Evolutionary conservation across 441 rosid species (phyloP), one percentile per base, ranked within the genome.

Genomic region (Syzygium syzygioides): DNA sequence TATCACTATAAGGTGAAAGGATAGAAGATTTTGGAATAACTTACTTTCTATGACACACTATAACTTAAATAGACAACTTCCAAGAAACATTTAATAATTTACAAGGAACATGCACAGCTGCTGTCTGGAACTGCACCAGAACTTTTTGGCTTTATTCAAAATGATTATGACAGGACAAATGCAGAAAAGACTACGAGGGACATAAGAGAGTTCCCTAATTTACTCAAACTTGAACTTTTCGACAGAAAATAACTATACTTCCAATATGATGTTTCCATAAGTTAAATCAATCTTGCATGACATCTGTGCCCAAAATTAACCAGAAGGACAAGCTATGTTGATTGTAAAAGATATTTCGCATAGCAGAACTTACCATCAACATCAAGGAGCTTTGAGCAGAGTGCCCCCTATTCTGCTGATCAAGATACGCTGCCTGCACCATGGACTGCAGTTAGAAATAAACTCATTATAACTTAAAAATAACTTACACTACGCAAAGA

Each of bases 371-470:
- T 92, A 97, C 99, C 99, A 95, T 93, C 90, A 97, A 91, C 98
- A 98, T 94, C 68, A 87, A 85, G 45, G 96, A 93, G 90, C 91
- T 88, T 88, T 66, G 89, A 59, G 88, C 89, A 90, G 93, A 92
- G 88, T 86, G 87, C 90, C 89, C 89, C 85, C 87, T 80, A 93
- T 90, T 68, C 89, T 93, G 93, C 62, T 93, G 90, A 89, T 91
- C 92, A 84, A 98, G 91, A 93, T 97, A 98, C 41, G 96, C 94
- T 90, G 98, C 98, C 99, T 98, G 94, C 90, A 92, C 89, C 55
- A 14, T 86, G 90, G 88, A 84, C 48, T 88, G 41, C 68, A 15
- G 87, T 55, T 28, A 85, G 60, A 55, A 18, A 53, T 53, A 85
- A 45, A 45, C 64, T 55, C 62, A 85, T 34, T 85, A 34, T 56